These are phyloP conservation scores for Ustanciosporium gigantosporum DNA, from an alignment of 1,284 basidiomycete genomes.

Conservation along the genomic window DNA sequence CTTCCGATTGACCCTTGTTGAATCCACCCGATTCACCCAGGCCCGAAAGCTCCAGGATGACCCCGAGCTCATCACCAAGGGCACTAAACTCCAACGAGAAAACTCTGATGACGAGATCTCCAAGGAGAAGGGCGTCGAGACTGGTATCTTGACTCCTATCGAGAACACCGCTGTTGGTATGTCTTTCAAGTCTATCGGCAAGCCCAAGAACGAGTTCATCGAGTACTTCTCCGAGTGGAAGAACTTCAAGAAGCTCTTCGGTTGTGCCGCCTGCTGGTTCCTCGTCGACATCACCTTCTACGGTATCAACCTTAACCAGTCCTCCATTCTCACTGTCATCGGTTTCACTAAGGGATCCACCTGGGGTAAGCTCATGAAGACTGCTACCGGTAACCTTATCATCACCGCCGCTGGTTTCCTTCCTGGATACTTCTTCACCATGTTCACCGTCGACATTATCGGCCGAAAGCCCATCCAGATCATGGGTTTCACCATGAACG, in stretches of 20 bases:
- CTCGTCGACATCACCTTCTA: constrained; percentile 73
- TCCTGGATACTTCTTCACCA: constrained; percentile 58
- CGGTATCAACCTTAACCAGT: constrained; percentile 79
- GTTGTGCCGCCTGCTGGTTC: constrained; percentile 54
- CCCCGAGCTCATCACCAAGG: constrained; percentile 70
- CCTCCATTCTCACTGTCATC: constrained; percentile 71
- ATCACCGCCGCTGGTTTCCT: constrained; percentile 56
- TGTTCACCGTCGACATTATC: constrained; percentile 46
- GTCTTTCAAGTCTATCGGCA: constrained; percentile 45
- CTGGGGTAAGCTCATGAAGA: constrained; percentile 66
- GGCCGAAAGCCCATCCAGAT: constrained; percentile 61
- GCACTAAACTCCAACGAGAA: constrained; percentile 65
- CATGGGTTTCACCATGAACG: constrained; percentile 57
- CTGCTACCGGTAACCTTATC: constrained; percentile 62
- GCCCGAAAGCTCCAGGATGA: constrained; percentile 76
- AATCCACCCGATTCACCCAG: constrained; percentile 79
- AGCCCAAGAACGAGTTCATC: constrained; percentile 40
- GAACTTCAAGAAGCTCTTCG: constrained; percentile 50
- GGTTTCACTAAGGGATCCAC: constrained; percentile 64
- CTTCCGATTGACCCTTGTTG: constrained; percentile 64
- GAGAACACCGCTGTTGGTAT: constrained; percentile 50
- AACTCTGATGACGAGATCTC: constrained; percentile 39
- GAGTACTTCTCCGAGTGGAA: constrained; percentile 53
- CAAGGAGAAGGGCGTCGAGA: constrained; percentile 39
- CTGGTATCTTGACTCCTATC: constrained; percentile 22